Evolutionary conservation across 306 rosid species (phyloP).

Genomic region (Albizia julibrissin): DNA sequence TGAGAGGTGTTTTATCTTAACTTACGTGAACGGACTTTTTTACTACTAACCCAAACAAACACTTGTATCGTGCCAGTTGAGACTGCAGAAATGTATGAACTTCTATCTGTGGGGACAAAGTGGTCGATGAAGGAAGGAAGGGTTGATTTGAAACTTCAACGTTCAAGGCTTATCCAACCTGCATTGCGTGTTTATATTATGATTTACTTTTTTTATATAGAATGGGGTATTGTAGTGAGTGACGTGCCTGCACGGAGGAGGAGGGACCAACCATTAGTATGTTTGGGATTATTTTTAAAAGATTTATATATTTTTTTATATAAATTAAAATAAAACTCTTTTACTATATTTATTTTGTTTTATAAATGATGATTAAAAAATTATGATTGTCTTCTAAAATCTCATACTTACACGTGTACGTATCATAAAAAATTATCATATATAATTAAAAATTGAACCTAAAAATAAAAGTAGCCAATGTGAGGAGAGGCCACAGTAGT

Average conservation of each 20-base stretch:
- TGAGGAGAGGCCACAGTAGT: conserved; percentile 30
- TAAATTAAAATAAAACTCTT: too few relatives aligned
- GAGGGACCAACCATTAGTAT: neutral
- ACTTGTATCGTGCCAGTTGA: too few relatives aligned
- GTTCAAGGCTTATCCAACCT: neutral
- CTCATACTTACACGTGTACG: neutral
- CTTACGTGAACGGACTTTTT: too few relatives aligned
- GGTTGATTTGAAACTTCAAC: neutral
- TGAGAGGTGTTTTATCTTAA: too few relatives aligned
- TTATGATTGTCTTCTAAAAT: too few relatives aligned
- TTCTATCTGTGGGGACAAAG: neutral
- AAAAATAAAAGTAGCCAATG: neutral
- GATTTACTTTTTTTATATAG: too few relatives aligned
- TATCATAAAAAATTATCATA: neutral
- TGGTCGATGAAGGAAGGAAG: neutral
- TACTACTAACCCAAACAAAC: too few relatives aligned
- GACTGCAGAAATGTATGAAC: too few relatives aligned
- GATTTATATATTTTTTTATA: too few relatives aligned
- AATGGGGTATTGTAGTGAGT: neutral
- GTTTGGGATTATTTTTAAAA: too few relatives aligned
- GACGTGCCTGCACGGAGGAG: neutral
- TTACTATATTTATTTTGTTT: too few relatives aligned
- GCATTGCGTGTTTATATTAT: neutral
- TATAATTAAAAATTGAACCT: neutral
- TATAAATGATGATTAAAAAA: too few relatives aligned